Conservation (phyloP, 495 filamentous ascomycete genomes). For the Podospora tetraspora region DNA sequence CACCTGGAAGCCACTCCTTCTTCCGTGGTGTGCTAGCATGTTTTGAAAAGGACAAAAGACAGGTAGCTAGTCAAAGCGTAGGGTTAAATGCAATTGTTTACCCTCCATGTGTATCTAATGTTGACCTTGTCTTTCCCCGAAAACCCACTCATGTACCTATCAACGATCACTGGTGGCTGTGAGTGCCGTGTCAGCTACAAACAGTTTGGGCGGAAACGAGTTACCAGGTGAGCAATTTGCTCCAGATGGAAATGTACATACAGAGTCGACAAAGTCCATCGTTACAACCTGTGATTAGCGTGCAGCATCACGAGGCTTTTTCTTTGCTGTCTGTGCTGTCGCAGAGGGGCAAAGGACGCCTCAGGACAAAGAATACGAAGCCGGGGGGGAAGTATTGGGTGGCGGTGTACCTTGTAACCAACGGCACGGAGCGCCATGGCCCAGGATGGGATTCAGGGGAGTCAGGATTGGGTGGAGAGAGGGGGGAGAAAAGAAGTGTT, state of each 20-base stretch:
- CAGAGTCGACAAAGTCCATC: neutral
- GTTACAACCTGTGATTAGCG: neutral
- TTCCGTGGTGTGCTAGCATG: neutral
- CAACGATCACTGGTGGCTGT: neutral
- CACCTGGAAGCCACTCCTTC: neutral
- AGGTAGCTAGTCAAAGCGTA: neutral
- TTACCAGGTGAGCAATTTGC: no score
- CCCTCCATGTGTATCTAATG: neutral
- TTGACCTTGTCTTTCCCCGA: no score
- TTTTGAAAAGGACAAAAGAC: neutral
- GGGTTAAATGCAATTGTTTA: neutral
- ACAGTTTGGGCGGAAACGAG: no score
- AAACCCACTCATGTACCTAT: neutral
- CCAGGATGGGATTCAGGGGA: neutral
- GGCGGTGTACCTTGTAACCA: neutral
- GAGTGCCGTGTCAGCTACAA: neutral
- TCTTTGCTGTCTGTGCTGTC: neutral
- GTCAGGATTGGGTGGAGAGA: neutral
- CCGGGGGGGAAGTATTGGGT: neutral
- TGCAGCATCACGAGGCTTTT: neutral
- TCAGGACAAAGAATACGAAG: neutral
- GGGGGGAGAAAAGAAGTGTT: neutral
- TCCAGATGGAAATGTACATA: neutral
- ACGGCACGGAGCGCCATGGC: neutral
- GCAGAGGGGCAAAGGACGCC: neutral